Conservation (phyloP, 2,329 filamentous ascomycete species). For the Triangularia verruculosa region DNA sequence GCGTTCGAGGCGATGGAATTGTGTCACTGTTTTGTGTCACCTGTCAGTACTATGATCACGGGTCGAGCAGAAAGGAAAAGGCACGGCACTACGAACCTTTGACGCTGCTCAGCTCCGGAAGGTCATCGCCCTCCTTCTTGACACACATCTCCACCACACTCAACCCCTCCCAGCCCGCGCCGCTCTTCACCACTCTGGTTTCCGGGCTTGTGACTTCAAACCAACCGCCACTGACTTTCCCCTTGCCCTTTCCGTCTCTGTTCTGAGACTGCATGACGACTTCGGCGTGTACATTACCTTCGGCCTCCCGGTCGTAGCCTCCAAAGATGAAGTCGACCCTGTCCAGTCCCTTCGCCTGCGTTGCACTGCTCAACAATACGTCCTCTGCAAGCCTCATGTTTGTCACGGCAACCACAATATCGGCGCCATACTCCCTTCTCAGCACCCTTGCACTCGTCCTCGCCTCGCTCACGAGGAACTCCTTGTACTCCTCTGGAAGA, state of each 20-base stretch:
- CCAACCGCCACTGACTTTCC: neutral
- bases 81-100: neutral
- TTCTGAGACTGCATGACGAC: neutral
- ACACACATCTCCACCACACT: neutral
- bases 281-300: neutral
- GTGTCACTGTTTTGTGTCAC: neutral
- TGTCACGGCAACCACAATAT: constrained; percentile 2
- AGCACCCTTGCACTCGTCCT: neutral
- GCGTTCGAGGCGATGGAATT: neutral
- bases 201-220: neutral
- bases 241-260: neutral
- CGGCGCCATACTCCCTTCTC: neutral
- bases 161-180: neutral
- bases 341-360: neutral
- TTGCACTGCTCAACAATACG: neutral
- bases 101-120: neutral
- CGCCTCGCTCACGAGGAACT: neutral
- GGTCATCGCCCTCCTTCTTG: neutral
- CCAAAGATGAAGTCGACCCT: constrained; percentile 4
- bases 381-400: constrained; percentile 5
- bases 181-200: neutral
- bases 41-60: neutral
- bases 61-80: neutral
- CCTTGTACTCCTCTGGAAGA: neutral
- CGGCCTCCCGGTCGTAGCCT: neutral